Base-by-base conservation (phyloP, 257 asterid genomes). In the Penstemon barbatus region DNA sequence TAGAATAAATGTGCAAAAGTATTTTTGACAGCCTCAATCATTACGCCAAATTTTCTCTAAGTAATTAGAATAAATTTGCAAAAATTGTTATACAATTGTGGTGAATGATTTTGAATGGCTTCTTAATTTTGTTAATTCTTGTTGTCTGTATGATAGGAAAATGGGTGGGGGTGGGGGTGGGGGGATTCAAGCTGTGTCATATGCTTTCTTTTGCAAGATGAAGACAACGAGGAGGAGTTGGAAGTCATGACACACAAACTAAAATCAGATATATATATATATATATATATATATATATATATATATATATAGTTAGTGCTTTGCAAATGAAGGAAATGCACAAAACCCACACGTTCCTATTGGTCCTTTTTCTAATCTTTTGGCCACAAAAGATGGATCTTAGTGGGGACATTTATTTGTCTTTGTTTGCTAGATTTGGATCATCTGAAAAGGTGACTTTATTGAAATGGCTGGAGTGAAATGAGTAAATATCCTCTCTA, bases 201-300 rank as follows among this genome's bases (percentile, higher is more conserved):
- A 2, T 25, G 33, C 8, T 61, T 61, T 12, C 6, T 0, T n/a
- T 61, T 53, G 13, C 8, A 36, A 7, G 60, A 51, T 38, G 48
- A 48, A 49, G 70, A 65, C 70, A 65, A 49, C 5, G 13, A 38
- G 39, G 61, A 52, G 52, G 71, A 66, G 40, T 52, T 66, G 61
- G 71, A 66, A 52, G 62, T 12, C 61, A 66, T 37, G 53, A 59
- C 36, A 39, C 9, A 6, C 37, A 37, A 41, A 39, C 13, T 52
- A 65, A 50, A 8, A 63, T 11, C 33, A 10, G 10, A 5, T 9
- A 4, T 44, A 9, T 9, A 4, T 44, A 9, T 9, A 4, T 44
- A 9, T 9, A 4, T 44, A 9, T 9, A 4, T 44, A 9, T 9
- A 4, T 44, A 9, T 9, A 4, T 44, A 9, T 9, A 4, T 44